A percentile compares a stretch with the other conserved stretches of the same genome.
phyloP scores from a whole-genome alignment of 1,284 basidiomycete species.

The Amylostereum areolatum region DNA sequence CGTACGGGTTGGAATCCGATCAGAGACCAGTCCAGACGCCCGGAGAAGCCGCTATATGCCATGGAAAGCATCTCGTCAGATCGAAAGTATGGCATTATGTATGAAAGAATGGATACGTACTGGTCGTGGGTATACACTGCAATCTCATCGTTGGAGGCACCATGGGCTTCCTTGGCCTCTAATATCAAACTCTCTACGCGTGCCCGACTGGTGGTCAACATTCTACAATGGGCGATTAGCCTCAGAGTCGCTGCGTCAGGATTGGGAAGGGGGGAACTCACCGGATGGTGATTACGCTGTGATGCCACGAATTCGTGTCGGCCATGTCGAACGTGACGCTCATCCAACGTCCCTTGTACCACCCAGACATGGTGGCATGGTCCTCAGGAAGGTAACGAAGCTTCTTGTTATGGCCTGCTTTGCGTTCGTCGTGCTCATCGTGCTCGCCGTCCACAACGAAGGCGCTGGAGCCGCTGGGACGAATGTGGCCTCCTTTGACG shows the following conservation, averaged over 20 bases:
- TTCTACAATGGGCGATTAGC: too few species aligned
- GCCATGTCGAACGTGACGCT: slow-evolving; percentile 19
- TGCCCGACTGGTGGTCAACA: slow-evolving; percentile 42
- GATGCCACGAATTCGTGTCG: slow-evolving; percentile 15
- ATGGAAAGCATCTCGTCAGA: slow-evolving; percentile 53
- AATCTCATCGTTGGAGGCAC: slow-evolving; percentile 42
- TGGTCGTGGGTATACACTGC: too few species aligned
- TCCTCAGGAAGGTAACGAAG: slow-evolving; percentile 25
- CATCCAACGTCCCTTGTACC: slow-evolving; percentile 26
- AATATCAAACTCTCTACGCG: slow-evolving; percentile 45
- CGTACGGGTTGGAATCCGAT: too few species aligned
- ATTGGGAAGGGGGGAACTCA: too few species aligned
- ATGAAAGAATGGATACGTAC: too few species aligned
- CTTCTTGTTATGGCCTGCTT: slow-evolving; percentile 8
- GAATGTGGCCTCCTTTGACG: slow-evolving; percentile 21
- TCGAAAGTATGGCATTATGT: too few species aligned
- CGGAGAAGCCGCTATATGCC: slow-evolving; percentile 34
- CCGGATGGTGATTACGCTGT: slow-evolving; percentile 22
- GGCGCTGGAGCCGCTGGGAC: slow-evolving; percentile 13
- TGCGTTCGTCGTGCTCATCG: slow-evolving; percentile 13
- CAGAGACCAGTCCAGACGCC: too few species aligned
- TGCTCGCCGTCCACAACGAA: too few species aligned
- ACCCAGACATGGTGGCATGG: slow-evolving; percentile 21
- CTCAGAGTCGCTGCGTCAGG: too few species aligned
- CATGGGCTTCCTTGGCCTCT: slow-evolving; percentile 54